Percentiles rank a stretch among this genome's conserved stretches.
Conservation (phyloP, 129 eudicot genomes). For the Oenanthe sinensis region DNA sequence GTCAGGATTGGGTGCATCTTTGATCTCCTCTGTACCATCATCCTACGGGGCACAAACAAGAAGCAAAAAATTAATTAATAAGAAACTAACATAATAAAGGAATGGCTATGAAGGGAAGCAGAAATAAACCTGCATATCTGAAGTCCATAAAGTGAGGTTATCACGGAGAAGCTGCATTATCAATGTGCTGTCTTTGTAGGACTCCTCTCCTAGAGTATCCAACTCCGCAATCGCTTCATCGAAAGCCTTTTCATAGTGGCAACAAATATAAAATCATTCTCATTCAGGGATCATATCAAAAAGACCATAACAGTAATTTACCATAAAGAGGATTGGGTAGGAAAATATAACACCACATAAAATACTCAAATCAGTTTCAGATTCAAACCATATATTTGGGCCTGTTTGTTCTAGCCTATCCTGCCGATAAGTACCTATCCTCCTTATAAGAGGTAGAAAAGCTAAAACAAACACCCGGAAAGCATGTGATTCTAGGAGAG, state of each 20-base stretch:
- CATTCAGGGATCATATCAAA: not conserved
- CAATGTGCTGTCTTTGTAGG: slow-evolving; percentile 32
- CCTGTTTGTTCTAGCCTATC: too few species aligned
- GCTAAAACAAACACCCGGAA: too few species aligned
- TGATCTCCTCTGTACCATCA: slow-evolving; percentile 35
- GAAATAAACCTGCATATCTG: slow-evolving; percentile 33
- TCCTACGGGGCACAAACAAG: slow-evolving; percentile 16
- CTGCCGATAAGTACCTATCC: too few species aligned
- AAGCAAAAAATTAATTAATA: not conserved
- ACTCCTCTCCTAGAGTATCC: slow-evolving; percentile 38
- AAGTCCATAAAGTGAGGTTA: slow-evolving; percentile 35
- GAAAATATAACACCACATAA: not conserved
- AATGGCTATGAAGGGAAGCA: not conserved
- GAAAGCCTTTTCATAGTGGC: slow-evolving; percentile 24
- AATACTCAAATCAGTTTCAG: not conserved
- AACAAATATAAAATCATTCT: not conserved
- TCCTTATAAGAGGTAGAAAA: too few species aligned
- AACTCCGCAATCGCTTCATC: slow-evolving; percentile 39
- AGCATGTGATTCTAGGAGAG: not conserved
- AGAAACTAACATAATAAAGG: too few species aligned
- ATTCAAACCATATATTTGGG: not conserved
- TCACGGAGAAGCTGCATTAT: slow-evolving; percentile 40
- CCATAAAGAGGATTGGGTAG: not conserved
- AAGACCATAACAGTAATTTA: not conserved
- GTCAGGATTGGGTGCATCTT: slow-evolving; percentile 39